Percentiles rank a stretch among this genome's conserved stretches.
These are phyloP conservation scores for Mortierella polycephala DNA, from an alignment of 371 early-diverging fungal genomes.

Conservation along the genomic window DNA sequence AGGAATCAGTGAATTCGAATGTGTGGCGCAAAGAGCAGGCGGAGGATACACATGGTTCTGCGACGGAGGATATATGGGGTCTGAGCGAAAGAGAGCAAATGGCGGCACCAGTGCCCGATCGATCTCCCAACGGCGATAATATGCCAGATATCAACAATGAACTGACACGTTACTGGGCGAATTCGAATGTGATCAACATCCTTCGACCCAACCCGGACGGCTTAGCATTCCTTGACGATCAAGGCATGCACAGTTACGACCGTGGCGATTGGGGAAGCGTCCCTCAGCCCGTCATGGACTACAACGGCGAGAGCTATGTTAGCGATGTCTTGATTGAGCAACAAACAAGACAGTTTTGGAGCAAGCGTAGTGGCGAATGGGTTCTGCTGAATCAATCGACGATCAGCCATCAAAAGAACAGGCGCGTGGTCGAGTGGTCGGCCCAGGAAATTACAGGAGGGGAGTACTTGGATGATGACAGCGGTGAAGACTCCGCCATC, in stretches of 20 bases:
- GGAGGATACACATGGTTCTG: not conserved
- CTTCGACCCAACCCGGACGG: conserved; percentile 13
- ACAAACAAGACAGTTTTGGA: conserved; percentile 28
- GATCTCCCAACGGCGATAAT: conserved; percentile 9
- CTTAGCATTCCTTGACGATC: conserved; percentile 9
- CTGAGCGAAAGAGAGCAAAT: conserved; percentile 6
- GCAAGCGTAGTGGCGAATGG: conserved; percentile 26
- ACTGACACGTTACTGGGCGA: conserved; percentile 33
- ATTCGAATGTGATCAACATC: conserved; percentile 15
- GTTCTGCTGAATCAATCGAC: conserved; percentile 21
- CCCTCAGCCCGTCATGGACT: conserved; percentile 20
- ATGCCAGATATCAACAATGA: conserved; percentile 23
- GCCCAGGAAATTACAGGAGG: not conserved
- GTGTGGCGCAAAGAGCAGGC: not conserved
- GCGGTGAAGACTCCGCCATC: not conserved
- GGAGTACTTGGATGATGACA: not conserved
- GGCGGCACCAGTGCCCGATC: not conserved
- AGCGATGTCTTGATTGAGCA: conserved; percentile 38
- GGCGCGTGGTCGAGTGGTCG: not conserved
- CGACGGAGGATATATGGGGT: conserved; percentile 27
- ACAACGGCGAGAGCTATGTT: conserved; percentile 25
- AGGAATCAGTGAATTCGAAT: not conserved
- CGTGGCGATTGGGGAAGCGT: conserved; percentile 25
- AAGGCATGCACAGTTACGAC: not conserved
- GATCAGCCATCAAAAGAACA: conserved; percentile 6